These are phyloP conservation scores for Spergularia bocconei DNA, from an alignment of 148 eudicot genomes.

Conservation along the genomic window DNA sequence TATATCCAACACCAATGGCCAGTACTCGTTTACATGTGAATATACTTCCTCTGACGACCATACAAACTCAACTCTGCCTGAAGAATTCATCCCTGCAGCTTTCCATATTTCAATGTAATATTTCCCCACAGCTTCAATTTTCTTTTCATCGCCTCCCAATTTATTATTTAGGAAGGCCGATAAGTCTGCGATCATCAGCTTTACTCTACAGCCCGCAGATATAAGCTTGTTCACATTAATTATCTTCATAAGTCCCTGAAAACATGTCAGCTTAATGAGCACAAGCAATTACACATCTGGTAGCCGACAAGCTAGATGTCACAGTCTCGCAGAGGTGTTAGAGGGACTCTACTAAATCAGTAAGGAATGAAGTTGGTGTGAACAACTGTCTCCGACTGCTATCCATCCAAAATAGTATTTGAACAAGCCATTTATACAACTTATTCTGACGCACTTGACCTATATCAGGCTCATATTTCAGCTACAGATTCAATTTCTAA, in stretches of 20 bases:
- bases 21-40: no score
- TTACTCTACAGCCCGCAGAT: slow-evolving; percentile 86
- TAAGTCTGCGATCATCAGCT: slow-evolving; percentile 89
- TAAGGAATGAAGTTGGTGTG: background rate
- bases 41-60: no score
- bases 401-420: background rate
- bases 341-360: no score
- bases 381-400: background rate
- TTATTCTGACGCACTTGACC: background rate
- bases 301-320: background rate
- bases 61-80: slow-evolving; percentile 76
- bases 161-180: slow-evolving; percentile 85
- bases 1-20: slow-evolving; percentile 93
- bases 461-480: background rate
- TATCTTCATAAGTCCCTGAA: slow-evolving; percentile 83
- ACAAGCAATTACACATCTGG: no score
- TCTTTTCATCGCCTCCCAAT: slow-evolving; percentile 89
- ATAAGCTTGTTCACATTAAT: slow-evolving; percentile 81
- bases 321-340: no score
- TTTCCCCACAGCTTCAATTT: slow-evolving; percentile 73
- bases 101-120: slow-evolving; percentile 95
- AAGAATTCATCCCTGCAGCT: slow-evolving; percentile 69
- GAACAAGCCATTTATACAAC: background rate
- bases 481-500: background rate
- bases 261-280: no score